These are phyloP conservation scores for Galeopsis tetrahit DNA, from an alignment of 257 asterid species.

Conservation along the genomic window DNA sequence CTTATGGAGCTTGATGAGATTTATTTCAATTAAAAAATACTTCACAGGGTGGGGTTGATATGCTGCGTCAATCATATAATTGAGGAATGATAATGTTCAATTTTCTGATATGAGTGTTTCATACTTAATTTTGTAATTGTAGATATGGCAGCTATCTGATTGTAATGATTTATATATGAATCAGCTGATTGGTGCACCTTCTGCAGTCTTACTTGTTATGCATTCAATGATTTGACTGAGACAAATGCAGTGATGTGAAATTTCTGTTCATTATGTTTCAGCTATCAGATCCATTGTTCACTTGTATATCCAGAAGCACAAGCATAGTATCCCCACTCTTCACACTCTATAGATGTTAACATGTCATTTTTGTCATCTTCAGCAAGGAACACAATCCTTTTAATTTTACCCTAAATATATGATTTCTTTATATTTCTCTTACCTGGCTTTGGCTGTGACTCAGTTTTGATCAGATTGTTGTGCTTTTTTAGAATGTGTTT, in stretches of 20 bases:
- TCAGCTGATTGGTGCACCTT: not conserved
- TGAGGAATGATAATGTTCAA: not conserved
- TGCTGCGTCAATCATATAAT: not conserved
- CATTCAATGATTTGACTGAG: not conserved
- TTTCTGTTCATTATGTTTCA: not conserved
- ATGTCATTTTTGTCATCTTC: slow-evolving; percentile 8
- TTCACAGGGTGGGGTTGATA: not conserved
- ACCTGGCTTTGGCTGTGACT: slow-evolving; percentile 9
- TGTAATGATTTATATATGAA: not conserved
- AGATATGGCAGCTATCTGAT: not conserved
- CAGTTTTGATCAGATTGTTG: not conserved
- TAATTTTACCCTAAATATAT: not conserved
- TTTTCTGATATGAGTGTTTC: slow-evolving; percentile 9
- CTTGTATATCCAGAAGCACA: not conserved
- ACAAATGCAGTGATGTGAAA: slow-evolving; percentile 17
- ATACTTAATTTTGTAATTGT: too few relatives aligned
- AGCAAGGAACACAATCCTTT: not conserved
- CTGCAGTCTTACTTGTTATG: slow-evolving; percentile 20
- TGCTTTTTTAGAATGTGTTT: not conserved
- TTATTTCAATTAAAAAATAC: not conserved
- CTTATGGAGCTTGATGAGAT: not conserved
- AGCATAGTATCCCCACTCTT: not conserved
- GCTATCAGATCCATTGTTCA: not conserved
- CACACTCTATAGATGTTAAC: not conserved
- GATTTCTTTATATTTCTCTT: slow-evolving; percentile 3